phyloP scores from a whole-genome alignment of 2,329 filamentous ascomycete genomes.

The Cytospora mali region DNA sequence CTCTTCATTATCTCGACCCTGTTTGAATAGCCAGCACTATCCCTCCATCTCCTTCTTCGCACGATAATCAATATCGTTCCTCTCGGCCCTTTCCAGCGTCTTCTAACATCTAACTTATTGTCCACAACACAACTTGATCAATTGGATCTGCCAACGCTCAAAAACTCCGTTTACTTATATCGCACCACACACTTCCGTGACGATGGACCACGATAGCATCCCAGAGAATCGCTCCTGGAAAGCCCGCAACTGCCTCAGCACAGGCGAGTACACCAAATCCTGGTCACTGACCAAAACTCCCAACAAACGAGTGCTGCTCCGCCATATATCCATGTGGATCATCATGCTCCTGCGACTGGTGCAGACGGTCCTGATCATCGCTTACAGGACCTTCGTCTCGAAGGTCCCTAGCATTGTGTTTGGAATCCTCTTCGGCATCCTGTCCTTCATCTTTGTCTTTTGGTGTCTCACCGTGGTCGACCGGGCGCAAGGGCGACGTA shows the following conservation, averaged over 20 bases:
- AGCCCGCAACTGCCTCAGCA: constrained; percentile 17
- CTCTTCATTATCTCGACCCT: neutral
- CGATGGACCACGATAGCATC: constrained; percentile 6
- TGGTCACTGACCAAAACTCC: constrained; percentile 9
- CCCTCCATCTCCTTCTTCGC: neutral
- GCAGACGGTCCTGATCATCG: constrained; percentile 6
- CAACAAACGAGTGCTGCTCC: constrained; percentile 1
- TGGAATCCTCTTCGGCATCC: constrained; percentile 5
- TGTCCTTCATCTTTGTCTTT: constrained; percentile 13
- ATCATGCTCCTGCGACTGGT: constrained; percentile 15
- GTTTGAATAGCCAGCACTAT: rapidly evolving
- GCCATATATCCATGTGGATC: constrained; percentile 18
- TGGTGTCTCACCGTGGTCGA: constrained; percentile 26
- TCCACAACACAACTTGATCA: neutral
- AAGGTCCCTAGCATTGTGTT: constrained; percentile 6
- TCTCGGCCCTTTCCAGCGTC: neutral
- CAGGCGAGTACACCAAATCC: constrained; percentile 1
- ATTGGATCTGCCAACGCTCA: no score
- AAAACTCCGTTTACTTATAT: neutral
- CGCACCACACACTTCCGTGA: neutral
- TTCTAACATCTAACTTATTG: neutral
- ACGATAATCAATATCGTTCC: neutral
- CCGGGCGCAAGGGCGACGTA: constrained; percentile 13
- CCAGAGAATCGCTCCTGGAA: constrained; percentile 12
- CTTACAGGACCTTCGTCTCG: constrained; percentile 2